phyloP scores from a whole-genome alignment of 192 early-diverging fungal genomes.

The Linnemannia exigua region DNA sequence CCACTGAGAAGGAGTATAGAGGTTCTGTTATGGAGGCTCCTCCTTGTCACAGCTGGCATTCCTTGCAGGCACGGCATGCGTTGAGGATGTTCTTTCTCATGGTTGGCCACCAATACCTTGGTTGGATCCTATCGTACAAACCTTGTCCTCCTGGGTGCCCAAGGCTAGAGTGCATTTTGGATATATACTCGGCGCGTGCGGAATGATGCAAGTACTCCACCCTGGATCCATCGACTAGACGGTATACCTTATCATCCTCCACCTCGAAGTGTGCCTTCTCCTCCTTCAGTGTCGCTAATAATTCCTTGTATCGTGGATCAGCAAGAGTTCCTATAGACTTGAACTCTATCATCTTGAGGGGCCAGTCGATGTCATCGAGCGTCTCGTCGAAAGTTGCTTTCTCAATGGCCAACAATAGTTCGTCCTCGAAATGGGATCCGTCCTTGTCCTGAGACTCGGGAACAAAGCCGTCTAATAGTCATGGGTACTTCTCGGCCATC shows the following conservation, averaged over 20 bases:
- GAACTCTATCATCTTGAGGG: not conserved
- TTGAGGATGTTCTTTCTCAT: conserved; percentile 7
- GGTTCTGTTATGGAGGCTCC: conserved; percentile 4
- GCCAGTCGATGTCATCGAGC: conserved; percentile 11
- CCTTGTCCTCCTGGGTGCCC: conserved; percentile 17
- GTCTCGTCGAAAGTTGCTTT: not conserved
- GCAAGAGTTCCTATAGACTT: not conserved
- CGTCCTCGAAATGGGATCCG: not conserved
- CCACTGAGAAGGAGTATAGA: not conserved
- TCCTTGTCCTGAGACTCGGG: too few relatives aligned
- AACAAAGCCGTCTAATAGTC: too few relatives aligned
- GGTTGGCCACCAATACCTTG: conserved; percentile 11
- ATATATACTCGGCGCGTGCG: not conserved
- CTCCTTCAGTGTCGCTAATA: not conserved
- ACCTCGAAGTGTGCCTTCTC: not conserved
- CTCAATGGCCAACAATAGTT: not conserved
- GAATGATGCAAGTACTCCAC: conserved; percentile 1
- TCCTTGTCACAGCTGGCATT: conserved; percentile 6
- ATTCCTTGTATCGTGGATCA: not conserved
- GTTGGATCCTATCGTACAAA: not conserved
- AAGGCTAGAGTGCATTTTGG: conserved; percentile 5
- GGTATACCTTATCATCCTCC: not conserved
- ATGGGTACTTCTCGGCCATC: not conserved
- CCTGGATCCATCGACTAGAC: not conserved
- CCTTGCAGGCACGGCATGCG: not conserved